Evolutionary conservation across 352 stramenopile species (phyloP).

Genomic region (Phytophthora syringae): DNA sequence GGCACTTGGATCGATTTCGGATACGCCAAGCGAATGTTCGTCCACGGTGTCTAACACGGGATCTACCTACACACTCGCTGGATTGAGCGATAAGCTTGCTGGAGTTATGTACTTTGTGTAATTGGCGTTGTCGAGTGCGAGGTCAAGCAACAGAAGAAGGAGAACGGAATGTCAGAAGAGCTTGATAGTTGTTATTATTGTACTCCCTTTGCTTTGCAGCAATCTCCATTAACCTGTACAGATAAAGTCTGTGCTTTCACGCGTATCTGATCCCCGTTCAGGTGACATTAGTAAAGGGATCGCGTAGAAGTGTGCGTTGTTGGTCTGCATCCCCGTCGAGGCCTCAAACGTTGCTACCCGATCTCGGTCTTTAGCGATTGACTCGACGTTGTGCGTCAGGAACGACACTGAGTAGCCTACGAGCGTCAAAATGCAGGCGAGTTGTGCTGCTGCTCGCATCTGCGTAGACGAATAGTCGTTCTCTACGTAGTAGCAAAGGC

Average conservation of each 20-base stretch:
- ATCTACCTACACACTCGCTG: constrained; percentile 2
- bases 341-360: constrained; percentile 27
- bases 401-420: constrained; percentile 64
- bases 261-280: constrained; percentile 9
- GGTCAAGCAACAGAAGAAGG: background rate
- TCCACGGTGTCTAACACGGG: constrained; percentile 3
- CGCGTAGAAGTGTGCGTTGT: constrained; percentile 27
- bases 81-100: constrained; percentile 1
- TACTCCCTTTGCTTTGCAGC: background rate
- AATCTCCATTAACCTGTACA: background rate
- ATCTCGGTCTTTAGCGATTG: constrained; percentile 17
- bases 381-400: constrained; percentile 36
- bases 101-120: no score
- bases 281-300: constrained; percentile 34
- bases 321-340: constrained; percentile 22
- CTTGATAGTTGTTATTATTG: background rate
- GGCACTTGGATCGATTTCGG: constrained; percentile 25
- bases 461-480: constrained; percentile 40
- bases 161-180: background rate
- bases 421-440: constrained; percentile 62
- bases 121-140: background rate
- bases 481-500: constrained; percentile 12
- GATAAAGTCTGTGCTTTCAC: constrained; percentile 19
- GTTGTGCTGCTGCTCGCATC: constrained; percentile 49
- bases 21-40: background rate